Evolutionary conservation across 2,329 filamentous ascomycete species (phyloP).

Genomic region (Colletotrichum orchidophilum): DNA sequence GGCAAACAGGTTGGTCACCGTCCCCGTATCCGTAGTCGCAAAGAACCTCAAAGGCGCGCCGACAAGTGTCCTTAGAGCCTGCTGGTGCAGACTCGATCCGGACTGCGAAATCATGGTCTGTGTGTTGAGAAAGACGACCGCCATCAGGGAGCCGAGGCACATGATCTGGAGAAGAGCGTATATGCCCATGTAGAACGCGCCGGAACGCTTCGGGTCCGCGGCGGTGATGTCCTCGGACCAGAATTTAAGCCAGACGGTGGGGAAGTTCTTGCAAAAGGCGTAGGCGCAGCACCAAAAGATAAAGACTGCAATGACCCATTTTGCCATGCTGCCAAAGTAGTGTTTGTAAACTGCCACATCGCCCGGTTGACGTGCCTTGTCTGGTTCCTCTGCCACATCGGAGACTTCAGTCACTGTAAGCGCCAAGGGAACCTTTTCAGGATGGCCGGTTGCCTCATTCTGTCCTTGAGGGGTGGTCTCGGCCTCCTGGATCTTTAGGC

Average conservation of each 20-base stretch:
- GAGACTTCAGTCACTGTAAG: background rate
- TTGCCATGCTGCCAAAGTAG: constrained; percentile 44
- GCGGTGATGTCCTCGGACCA: constrained; percentile 46
- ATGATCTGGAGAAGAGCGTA: constrained; percentile 39
- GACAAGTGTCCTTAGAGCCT: constrained; percentile 45
- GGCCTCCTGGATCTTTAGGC: constrained; percentile 45
- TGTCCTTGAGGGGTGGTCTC: constrained; percentile 18
- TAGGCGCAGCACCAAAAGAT: constrained; percentile 36
- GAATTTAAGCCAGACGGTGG: constrained; percentile 52
- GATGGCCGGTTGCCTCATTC: background rate
- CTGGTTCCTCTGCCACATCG: background rate
- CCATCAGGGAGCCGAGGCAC: constrained; percentile 36
- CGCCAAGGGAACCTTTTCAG: background rate
- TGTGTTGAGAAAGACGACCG: constrained; percentile 36
- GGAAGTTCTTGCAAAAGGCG: constrained; percentile 42
- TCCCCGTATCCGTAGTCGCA: constrained; percentile 51
- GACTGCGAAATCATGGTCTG: constrained; percentile 41
- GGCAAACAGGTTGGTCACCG: constrained; percentile 54
- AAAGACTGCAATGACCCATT: constrained; percentile 33
- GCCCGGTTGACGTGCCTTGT: constrained; percentile 40
- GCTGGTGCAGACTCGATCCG: constrained; percentile 44
- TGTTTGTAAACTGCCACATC: constrained; percentile 46
- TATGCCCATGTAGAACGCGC: constrained; percentile 43
- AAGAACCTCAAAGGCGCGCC: constrained; percentile 53
- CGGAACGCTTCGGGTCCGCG: constrained; percentile 19